Evolutionary conservation across 2,329 filamentous ascomycete genomes (phyloP).

Genomic region (Mycosphaerella sp.): DNA sequence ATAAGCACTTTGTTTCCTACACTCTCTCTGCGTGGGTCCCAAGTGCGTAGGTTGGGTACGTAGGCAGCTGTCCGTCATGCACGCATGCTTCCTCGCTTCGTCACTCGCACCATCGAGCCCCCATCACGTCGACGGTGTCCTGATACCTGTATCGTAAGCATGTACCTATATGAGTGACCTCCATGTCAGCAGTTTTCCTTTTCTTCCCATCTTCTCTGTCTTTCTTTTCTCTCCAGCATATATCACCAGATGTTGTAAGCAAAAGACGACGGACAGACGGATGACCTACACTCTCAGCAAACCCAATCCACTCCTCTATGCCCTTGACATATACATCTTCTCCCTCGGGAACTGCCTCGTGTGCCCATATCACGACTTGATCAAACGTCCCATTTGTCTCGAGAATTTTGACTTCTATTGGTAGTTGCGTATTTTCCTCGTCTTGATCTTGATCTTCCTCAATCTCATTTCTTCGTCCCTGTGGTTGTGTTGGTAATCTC

Average conservation of each 20-base stretch:
- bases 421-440: conserved; percentile 29
- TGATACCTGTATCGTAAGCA: not conserved
- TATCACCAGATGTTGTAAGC: no score
- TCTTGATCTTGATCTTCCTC: conserved; percentile 28
- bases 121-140: not conserved
- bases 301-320: conserved; percentile 71
- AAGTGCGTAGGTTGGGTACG: no score
- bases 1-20: no score
- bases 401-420: conserved; percentile 50
- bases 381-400: conserved; percentile 64
- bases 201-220: no score
- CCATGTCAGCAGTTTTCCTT: not conserved
- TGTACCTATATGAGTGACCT: not conserved
- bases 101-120: not conserved
- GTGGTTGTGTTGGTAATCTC: conserved; percentile 13
- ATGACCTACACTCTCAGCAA: conserved; percentile 58
- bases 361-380: conserved; percentile 74
- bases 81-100: not conserved
- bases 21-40: no score
- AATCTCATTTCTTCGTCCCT: conserved; percentile 25
- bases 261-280: no score
- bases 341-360: conserved; percentile 60
- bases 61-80: no score
- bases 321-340: conserved; percentile 67
- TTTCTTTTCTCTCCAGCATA: not conserved